Evolutionary conservation across 1,284 basidiomycete species (phyloP).

Genomic region (Cutaneotrichosporon sp.): DNA sequence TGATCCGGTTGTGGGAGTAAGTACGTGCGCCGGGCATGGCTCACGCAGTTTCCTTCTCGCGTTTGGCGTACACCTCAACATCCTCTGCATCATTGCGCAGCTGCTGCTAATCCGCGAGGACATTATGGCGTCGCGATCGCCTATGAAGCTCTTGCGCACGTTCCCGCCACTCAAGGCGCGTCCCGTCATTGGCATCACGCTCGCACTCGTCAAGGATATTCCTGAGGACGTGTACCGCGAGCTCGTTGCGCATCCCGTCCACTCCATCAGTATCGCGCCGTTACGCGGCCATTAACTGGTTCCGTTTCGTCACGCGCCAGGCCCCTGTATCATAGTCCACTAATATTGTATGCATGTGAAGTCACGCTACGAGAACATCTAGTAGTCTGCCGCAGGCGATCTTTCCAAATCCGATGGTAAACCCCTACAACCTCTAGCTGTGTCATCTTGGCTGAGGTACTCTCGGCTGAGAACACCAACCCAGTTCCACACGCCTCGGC

Average conservation of each 20-base stretch:
- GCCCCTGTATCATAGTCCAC: too few relatives aligned
- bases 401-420: too few relatives aligned
- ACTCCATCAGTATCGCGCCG: slow-evolving; percentile 1
- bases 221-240: slow-evolving; percentile 84
- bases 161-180: slow-evolving; percentile 86
- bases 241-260: slow-evolving; percentile 70
- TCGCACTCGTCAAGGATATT: slow-evolving; percentile 85
- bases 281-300: not conserved
- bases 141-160: slow-evolving; percentile 90
- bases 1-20: slow-evolving; percentile 85
- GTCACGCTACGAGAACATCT: too few relatives aligned
- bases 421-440: too few relatives aligned
- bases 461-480: too few relatives aligned
- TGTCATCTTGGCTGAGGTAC: too few relatives aligned
- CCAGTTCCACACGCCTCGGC: too few relatives aligned
- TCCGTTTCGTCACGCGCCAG: too few relatives aligned
- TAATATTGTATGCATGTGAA: too few relatives aligned
- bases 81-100: slow-evolving; percentile 93
- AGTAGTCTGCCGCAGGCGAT: too few relatives aligned
- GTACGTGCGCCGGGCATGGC: slow-evolving; percentile 6
- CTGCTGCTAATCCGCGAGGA: slow-evolving; percentile 81
- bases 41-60: slow-evolving; percentile 69
- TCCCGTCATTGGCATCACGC: slow-evolving; percentile 83
- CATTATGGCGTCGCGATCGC: slow-evolving; percentile 80
- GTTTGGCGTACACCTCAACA: slow-evolving; percentile 91